Base-by-base conservation (phyloP, 2,329 filamentous ascomycete species). In the Colletotrichum siamense region DNA sequence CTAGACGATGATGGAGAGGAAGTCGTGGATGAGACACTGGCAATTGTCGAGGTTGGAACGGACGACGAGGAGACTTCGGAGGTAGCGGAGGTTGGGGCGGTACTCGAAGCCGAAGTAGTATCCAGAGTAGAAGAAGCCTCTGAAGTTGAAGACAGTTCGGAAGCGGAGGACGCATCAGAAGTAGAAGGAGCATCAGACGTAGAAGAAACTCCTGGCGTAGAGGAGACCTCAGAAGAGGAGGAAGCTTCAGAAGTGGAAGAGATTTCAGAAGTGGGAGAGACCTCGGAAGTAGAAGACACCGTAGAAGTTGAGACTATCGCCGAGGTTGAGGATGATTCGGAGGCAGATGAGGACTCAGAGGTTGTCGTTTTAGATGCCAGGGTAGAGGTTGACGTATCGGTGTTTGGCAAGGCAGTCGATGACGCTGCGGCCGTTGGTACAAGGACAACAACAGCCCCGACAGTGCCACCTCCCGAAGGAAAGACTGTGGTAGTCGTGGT, bases 361-460 rank as follows among this genome's bases (percentile, higher is more conserved):
- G 39, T n/a, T 2, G 39, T 0, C 3, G 44, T 3, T 8, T n/a
- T 13, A 8, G 44, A 22, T 52, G 44, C 10, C 10, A 12, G 4
- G 10, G 1, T 5, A 13, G n/a, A 13, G n/a, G 44, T 13, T 2
- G 44, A 24, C 0, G 44, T 8, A 4, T 1, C n/a, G 2, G n/a
- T 13, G 44, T 1, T 52, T 4, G 10, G 2, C 44, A 0, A 13
- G 6, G 44, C 1, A 12, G n/a, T 52, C n/a, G 44, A 3, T 1
- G 44, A 52, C n/a, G n/a, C 10, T 22, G 44, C 44, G 0, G 1
- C 44, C 10, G 44, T 52, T 0, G 44, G 44, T n/a, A 22, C 44
- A 8, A 52, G 44, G 2, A 52, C 10, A 5, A 52, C 12, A 0
- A 52, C 10, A 1, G 44, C 44, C 0, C 44, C n/a, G 8, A 13